Evolutionary conservation across 73 alveolate species (phyloP).

Genomic region (Paramecium octaurelia): DNA sequence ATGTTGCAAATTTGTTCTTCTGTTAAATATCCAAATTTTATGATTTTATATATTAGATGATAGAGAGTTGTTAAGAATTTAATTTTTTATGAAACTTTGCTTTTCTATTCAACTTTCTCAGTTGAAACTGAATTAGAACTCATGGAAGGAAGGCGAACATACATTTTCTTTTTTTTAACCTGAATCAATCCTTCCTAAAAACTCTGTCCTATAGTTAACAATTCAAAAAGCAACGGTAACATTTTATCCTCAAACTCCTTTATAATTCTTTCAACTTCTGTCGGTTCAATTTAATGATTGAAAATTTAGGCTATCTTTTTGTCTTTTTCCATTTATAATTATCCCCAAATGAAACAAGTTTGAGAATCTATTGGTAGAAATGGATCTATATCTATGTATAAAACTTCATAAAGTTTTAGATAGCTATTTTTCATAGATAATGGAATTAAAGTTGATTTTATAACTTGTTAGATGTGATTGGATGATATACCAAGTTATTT

Average conservation of each 20-base stretch:
- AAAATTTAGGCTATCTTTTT: neutral
- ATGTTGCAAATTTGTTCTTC: neutral
- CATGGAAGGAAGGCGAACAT: neutral
- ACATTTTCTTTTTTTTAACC: neutral
- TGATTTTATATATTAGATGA: neutral
- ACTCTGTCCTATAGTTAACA: neutral
- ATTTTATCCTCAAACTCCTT: conserved; percentile 27
- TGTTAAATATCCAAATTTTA: neutral
- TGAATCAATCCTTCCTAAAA: neutral
- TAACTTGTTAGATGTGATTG: neutral
- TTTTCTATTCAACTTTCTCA: neutral
- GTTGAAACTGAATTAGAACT: neutral
- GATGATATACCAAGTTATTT: neutral
- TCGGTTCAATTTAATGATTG: conserved; percentile 5
- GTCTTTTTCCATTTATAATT: neutral
- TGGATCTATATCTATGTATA: conserved; percentile 3
- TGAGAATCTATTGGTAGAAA: neutral
- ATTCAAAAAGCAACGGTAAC: neutral
- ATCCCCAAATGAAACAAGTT: neutral
- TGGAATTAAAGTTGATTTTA: neutral
- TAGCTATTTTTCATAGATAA: conserved; percentile 18
- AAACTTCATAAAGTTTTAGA: neutral
- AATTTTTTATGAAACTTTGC: neutral
- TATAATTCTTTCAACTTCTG: neutral
- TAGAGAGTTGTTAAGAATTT: neutral